Percentiles rank a stretch among this genome's conserved stretches.
phyloP scores from a whole-genome alignment of 805 yeast species.

The Kockiozyma suomiensis region DNA sequence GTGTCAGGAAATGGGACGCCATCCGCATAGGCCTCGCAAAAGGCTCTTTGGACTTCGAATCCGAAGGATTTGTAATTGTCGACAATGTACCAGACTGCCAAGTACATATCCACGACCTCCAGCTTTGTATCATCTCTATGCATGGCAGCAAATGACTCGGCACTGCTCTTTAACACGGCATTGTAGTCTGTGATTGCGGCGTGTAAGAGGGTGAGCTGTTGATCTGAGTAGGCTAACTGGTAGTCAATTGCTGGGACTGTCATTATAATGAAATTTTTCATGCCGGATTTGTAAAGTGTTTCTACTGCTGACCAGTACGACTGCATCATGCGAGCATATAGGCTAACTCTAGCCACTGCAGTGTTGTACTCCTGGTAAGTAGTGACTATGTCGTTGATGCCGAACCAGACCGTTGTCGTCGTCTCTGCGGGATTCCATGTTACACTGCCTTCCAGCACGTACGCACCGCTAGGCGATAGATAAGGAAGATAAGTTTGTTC shows the following conservation, averaged over 20 bases:
- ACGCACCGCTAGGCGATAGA: not conserved
- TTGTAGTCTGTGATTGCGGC: slow-evolving; percentile 12
- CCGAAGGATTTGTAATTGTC: slow-evolving; percentile 3
- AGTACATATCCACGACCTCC: slow-evolving; percentile 11
- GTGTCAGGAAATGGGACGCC: slow-evolving; percentile 21
- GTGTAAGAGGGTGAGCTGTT: not conserved
- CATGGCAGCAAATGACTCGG: not conserved
- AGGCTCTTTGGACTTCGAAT: slow-evolving; percentile 4
- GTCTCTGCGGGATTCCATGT: slow-evolving; percentile 9
- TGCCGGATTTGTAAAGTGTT: slow-evolving; percentile 15
- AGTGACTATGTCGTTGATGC: slow-evolving; percentile 21
- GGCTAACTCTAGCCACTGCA: not conserved
- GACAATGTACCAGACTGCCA: not conserved
- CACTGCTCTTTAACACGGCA: not conserved
- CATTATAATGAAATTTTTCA: slow-evolving; percentile 11
- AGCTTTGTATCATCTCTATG: slow-evolving; percentile 1
- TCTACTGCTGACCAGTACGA: slow-evolving; percentile 16
- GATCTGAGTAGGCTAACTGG: not conserved
- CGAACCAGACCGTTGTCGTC: slow-evolving; percentile 21
- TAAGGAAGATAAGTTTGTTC: slow-evolving; percentile 6
- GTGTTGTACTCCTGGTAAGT: not conserved
- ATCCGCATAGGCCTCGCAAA: slow-evolving; percentile 11
- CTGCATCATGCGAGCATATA: slow-evolving; percentile 1
- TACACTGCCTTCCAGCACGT: not conserved
- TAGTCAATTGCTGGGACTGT: slow-evolving; percentile 18